These are phyloP conservation scores for Saksenaea vasiformis DNA, from an alignment of 371 early-diverging fungal genomes.

Conservation along the genomic window DNA sequence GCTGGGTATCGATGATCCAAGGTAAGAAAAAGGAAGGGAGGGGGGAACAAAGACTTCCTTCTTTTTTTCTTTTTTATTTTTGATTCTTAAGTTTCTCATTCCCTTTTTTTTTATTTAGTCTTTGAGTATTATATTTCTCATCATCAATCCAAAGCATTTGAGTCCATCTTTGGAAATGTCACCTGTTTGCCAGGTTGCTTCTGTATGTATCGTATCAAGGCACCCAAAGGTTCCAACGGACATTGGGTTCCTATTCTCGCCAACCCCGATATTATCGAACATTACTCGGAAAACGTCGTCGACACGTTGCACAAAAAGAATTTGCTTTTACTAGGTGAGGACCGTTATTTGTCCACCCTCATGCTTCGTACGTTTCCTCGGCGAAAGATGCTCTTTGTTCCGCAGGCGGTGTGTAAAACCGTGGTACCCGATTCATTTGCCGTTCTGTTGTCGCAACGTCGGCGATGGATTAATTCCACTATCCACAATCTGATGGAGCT, in stretches of 20 bases:
- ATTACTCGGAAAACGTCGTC: conserved; percentile 88
- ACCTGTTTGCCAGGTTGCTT: conserved; percentile 97
- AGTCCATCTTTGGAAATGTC: conserved; percentile 96
- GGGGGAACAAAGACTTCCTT: background rate
- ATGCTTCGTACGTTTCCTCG: conserved; percentile 92
- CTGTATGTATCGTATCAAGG: conserved; percentile 92
- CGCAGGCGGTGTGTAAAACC: conserved; percentile 82
- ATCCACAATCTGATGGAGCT: conserved; percentile 87
- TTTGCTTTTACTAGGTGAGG: conserved; percentile 91
- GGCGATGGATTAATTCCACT: conserved; percentile 93
- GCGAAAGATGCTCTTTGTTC: conserved; percentile 91
- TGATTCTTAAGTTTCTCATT: no score
- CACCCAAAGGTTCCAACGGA: conserved; percentile 69
- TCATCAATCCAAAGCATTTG: conserved; percentile 92
- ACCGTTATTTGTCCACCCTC: conserved; percentile 92
- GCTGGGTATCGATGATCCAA: conserved; percentile 92
- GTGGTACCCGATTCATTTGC: conserved; percentile 81
- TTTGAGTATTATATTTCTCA: conserved; percentile 76
- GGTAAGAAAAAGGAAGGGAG: conserved; percentile 22
- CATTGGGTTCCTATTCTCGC: conserved; percentile 79
- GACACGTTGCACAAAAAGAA: conserved; percentile 96
- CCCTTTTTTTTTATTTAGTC: no score
- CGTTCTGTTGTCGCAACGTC: conserved; percentile 81
- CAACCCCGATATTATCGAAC: conserved; percentile 85
- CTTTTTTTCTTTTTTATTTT: background rate